A percentile compares a stretch with the other conserved stretches of the same genome.
Conservation (phyloP, 768 basidiomycete genomes). For the Boletales sp. region DNA sequence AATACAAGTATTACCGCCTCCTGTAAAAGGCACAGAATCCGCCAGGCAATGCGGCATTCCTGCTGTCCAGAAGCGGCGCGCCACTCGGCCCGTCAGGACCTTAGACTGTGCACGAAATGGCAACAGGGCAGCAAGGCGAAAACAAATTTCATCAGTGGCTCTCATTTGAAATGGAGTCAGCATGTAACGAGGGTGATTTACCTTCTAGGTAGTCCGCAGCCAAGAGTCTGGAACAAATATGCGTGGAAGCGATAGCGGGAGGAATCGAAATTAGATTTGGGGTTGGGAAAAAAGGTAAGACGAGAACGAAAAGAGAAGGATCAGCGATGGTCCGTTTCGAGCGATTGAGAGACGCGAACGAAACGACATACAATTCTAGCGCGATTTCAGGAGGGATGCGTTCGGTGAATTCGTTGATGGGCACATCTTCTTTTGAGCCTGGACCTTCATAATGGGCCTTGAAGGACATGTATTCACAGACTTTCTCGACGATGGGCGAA, state of each 20-base stretch:
- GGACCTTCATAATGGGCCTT: constrained; percentile 74
- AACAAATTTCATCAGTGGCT: constrained; percentile 10
- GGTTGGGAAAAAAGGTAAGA: constrained; percentile 1
- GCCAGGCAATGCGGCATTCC: not conserved
- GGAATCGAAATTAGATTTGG: constrained; percentile 2
- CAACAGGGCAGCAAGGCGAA: constrained; percentile 6
- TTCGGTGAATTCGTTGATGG: constrained; percentile 72
- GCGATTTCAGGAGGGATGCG: constrained; percentile 85
- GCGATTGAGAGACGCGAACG: not conserved
- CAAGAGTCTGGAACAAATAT: constrained; percentile 39
- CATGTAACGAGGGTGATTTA: constrained; percentile 23
- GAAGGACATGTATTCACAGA: constrained; percentile 87
- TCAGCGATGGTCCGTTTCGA: not conserved
- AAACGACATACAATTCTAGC: constrained; percentile 72
- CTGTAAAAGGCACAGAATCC: not conserved
- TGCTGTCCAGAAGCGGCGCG: not conserved
- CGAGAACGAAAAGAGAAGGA: not conserved
- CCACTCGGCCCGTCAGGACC: not conserved
- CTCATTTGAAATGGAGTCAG: constrained; percentile 14
- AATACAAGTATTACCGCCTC: constrained; percentile 1
- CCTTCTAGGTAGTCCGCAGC: constrained; percentile 69
- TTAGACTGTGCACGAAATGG: constrained; percentile 6
- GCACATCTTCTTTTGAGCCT: constrained; percentile 72
- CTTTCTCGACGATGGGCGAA: constrained; percentile 76
- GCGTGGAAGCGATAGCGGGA: not conserved